Evolutionary conservation across 495 filamentous ascomycete genomes (phyloP).

Genomic region (Chaetomidium leptoderma): DNA sequence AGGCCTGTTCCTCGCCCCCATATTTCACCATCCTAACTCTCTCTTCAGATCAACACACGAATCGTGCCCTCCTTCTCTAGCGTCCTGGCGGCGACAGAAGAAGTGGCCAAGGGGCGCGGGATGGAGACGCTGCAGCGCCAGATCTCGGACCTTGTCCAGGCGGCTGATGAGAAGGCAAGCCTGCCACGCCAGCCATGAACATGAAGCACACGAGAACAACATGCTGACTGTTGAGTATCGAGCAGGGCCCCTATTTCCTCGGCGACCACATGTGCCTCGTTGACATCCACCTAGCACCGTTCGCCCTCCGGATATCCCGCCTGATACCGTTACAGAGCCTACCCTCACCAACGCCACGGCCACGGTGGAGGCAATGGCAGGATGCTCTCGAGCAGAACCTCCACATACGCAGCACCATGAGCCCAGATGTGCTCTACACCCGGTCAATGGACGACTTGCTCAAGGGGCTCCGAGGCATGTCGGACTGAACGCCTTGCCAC

Average conservation of each 20-base stretch:
- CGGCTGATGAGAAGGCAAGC: constrained; percentile 38
- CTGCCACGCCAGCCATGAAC: neutral
- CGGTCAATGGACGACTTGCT: constrained; percentile 65
- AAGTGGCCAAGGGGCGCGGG: constrained; percentile 57
- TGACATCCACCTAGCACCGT: constrained; percentile 85
- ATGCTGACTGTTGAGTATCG: constrained; percentile 29
- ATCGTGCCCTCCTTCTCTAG: constrained; percentile 80
- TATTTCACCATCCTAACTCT: constrained; percentile 2
- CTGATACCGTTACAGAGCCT: constrained; percentile 79
- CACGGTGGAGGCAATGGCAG: constrained; percentile 72
- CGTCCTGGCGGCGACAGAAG: constrained; percentile 67
- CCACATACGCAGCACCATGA: constrained; percentile 73
- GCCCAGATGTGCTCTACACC: constrained; percentile 65
- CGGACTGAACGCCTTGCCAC: too few relatives aligned
- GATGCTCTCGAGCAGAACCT: constrained; percentile 74
- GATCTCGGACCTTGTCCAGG: constrained; percentile 67
- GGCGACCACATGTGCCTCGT: constrained; percentile 69
- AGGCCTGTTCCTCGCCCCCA: constrained; percentile 27
- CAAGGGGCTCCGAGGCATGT: constrained; percentile 14
- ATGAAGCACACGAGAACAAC: neutral
- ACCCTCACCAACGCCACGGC: constrained; percentile 65
- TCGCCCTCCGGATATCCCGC: constrained; percentile 68
- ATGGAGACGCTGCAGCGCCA: constrained; percentile 63
- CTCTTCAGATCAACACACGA: constrained; percentile 67
- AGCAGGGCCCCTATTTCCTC: constrained; percentile 76